Evolutionary conservation across 495 filamentous ascomycete species (phyloP), one percentile per base, ranked within the genome.

Genomic region (Amphirosellinia nigrospora): DNA sequence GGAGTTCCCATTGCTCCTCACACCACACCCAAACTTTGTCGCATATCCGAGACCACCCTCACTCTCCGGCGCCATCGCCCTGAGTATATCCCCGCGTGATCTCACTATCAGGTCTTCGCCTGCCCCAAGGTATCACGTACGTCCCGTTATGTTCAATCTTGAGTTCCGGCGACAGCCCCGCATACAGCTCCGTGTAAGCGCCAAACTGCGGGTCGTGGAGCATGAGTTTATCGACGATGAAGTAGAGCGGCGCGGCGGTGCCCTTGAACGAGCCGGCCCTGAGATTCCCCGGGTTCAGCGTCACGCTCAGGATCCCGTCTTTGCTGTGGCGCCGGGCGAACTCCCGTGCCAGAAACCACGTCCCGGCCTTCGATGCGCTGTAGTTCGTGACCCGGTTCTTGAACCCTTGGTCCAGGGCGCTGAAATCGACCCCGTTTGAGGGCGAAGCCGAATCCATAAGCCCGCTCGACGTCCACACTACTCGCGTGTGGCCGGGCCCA

Each of bases 151-250:
- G 66, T 30, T 69, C 66, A 15, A 67, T 28, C 32, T 55, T 79
- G n/a, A 85, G 39, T 9, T 82, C 80, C 6, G 79, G 75, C n/a
- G 79, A 79, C 59, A 84, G 74, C 11, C 71, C 79, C 3, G 81
- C 79, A 61, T 73, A 86, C 3, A 84, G 71, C 70, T 82, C 79
- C 15, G 82, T 81, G 60, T 82, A 84, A 0, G 81, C 81, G 5
- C 82, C 83, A 56, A 75, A 76, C 26, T 76, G 58, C 32, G 78
- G 46, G 3, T 48, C 30, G 28, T 77, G 69, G 11, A 71, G 46
- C 45, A 79, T 71, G 32, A 30, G 9, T 34, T 21, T 4, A 28
- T 64, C 36, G 34, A 68, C 69, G 34, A 78, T 58, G 30, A 46
- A 30, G 30, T 71, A 50, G 50, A 75, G 60, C n/a, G 73, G 58